Evolutionary conservation across 164 flowering plant species (phyloP).

Genomic region (Stephania yunnanensis): DNA sequence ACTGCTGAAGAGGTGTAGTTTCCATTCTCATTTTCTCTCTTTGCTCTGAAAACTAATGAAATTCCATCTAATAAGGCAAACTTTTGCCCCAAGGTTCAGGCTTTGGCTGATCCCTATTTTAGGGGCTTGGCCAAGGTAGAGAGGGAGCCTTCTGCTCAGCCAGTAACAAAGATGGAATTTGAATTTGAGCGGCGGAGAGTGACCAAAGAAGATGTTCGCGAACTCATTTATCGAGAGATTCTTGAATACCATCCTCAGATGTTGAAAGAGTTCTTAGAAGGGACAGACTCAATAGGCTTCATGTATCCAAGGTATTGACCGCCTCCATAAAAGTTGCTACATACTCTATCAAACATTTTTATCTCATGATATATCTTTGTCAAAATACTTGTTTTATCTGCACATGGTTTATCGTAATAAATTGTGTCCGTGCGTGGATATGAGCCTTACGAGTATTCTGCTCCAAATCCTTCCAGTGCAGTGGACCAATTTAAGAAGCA

Average conservation of each 20-base stretch:
- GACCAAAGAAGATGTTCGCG: constrained; percentile 91
- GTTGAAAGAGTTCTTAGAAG: constrained; percentile 82
- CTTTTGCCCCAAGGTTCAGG: constrained; percentile 46
- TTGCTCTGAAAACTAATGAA: constrained; percentile 1
- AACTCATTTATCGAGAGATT: constrained; percentile 83
- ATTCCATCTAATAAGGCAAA: constrained; percentile 21
- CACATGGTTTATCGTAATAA: background rate
- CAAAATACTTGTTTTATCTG: background rate
- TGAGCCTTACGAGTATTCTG: background rate
- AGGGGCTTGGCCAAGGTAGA: constrained; percentile 90
- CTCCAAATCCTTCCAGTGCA: constrained; percentile 52
- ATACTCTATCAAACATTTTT: background rate
- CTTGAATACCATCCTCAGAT: constrained; percentile 96
- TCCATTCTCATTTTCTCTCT: constrained; percentile 5
- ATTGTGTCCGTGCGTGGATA: background rate
- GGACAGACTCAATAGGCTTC: constrained; percentile 77
- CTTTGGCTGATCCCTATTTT: constrained; percentile 97
- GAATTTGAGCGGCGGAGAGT: constrained; percentile 95
- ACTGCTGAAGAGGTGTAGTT: constrained; percentile 81
- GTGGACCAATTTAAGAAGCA: constrained; percentile 98
- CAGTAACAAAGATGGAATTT: constrained; percentile 94
- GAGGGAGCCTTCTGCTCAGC: constrained; percentile 96
- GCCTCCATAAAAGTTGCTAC: background rate
- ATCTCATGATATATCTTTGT: background rate
- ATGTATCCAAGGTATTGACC: constrained; percentile 94